Evolutionary conservation across 352 stramenopile genomes (phyloP).

Genomic region (Globisporangium iwayamae): DNA sequence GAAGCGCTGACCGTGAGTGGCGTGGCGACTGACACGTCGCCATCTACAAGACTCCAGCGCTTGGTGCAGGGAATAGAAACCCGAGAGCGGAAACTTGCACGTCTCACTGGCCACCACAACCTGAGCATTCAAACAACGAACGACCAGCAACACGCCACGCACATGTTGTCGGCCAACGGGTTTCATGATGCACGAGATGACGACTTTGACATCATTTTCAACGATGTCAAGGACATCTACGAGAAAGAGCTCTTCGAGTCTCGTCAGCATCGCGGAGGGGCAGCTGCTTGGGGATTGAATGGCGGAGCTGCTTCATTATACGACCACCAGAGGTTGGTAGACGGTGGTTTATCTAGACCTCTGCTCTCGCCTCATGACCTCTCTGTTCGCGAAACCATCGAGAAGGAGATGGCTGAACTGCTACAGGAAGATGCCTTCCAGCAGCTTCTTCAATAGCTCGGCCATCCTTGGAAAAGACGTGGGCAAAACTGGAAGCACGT

Average conservation of each 20-base stretch:
- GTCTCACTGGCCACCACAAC: background rate
- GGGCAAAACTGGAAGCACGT: background rate
- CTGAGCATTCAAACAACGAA: background rate
- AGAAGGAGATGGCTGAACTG: constrained; percentile 33
- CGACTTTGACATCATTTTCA: constrained; percentile 19
- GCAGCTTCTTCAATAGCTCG: background rate
- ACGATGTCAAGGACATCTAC: constrained; percentile 32
- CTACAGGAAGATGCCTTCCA: constrained; percentile 21
- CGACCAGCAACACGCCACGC: background rate
- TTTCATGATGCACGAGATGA: constrained; percentile 12
- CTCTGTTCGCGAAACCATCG: constrained; percentile 30
- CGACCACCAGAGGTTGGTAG: background rate
- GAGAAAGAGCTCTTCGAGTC: constrained; percentile 19
- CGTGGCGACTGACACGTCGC: constrained; percentile 3
- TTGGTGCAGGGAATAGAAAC: constrained; percentile 26
- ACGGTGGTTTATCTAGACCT: background rate
- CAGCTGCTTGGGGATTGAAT: constrained; percentile 3
- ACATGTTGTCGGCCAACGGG: background rate
- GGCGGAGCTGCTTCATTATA: constrained; percentile 9
- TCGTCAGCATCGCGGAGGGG: constrained; percentile 1
- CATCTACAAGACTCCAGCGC: constrained; percentile 18
- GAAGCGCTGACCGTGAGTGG: background rate
- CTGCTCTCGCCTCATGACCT: constrained; percentile 14
- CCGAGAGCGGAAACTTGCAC: constrained; percentile 29
- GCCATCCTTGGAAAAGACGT: background rate